Base-by-base conservation (phyloP, 1,284 basidiomycete genomes). In the Rhodotorula sp. region DNA sequence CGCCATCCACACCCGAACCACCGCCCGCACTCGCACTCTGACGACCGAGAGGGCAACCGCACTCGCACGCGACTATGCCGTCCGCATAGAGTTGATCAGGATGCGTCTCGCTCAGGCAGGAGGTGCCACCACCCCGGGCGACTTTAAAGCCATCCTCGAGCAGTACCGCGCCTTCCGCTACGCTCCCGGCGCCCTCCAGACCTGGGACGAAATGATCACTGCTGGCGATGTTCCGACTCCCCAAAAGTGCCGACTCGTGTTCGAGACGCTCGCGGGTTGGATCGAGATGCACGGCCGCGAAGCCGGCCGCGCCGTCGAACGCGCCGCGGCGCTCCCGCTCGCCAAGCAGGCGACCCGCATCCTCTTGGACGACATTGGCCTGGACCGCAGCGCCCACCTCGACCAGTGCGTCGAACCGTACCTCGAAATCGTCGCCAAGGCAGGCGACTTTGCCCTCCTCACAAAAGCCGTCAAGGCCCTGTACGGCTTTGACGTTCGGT, bases 401-500 rank as follows among this genome's bases (percentile, higher is more conserved):
- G 65, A 70, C 49, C 57, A 59, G 26, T 26, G 33, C 8, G 59
- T 73, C 62, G 69, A 67, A 20, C 54, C 42, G 20, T 62, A 71
- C 58, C 68, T 75, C 64, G 24, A 55, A 7, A 63, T 75, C 62
- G 46, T 66, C 26, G 29, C 64, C 42, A 63, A 65, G 51, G 69
- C 72, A 22, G 45, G 49, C 46, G 72, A 73, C 62, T 37, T 55
- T 20, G 24, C 49, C n/a, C 68, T 67, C 18, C 64, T 75, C 51
- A 33, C 45, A 3, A 33, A 33, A 29, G 66, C 70, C n/a, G 60
- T 75, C 45, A 69, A 68, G 56, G 33, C 48, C 17, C 58, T 70
- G 48, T 75, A 71, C 64, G 74, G 69, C 1, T 67, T 75, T 66
- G 68, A 75, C 60, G 29, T 74, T 54, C 37, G 64, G 30, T 49